Base-by-base conservation (phyloP, 148 eudicot genomes). In the Chenopodium formosanum region DNA sequence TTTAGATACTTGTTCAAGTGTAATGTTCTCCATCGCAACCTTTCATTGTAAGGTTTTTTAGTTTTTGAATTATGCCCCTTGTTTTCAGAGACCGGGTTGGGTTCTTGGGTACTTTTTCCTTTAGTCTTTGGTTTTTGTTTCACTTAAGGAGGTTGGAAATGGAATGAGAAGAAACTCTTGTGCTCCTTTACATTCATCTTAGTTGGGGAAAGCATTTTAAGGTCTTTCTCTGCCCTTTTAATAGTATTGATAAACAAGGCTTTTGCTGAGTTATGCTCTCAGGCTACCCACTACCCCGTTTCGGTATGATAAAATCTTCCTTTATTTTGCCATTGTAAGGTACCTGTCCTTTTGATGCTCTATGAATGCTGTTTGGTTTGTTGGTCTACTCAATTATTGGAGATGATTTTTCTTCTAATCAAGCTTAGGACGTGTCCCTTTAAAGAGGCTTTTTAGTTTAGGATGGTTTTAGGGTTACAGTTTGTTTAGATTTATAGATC, bases 361-460 rank as follows among this genome's bases (percentile, higher is more conserved):
- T 48, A 48, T 11, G 52, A 48, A 48, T 48, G 13, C 11, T 48
- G 14, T 48, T 48, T 48, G 52, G 13, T 48, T 48, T 48, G 52
- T 48, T 48, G 52, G 12, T 48, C 52, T 48, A 10, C 52, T 23
- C 27, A 27, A 46, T 40, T 3, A 6, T 58, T 53, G 40, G 17
- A 9, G 47, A n/a, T 74, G 29, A 14, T 48, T 31, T 50, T 29
- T 22, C 3, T 5, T 6, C 27, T 23, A 5, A 19, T 4, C 4
- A 32, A 79, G 58, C 69, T 34, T 37, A 56, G 82, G 66, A 71
- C 60, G 76, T 80, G 44, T 79, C 65, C 20, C 23, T 22, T 27
- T 9, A 48, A 9, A 48, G 34, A 17, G 73, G 48, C n/a, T 70
- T 34, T 71, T 37, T 34, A 34, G 73, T 16, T 70, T 70, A 37